phyloP scores from a whole-genome alignment of 768 basidiomycete species.

The Dentipellis sp. region DNA sequence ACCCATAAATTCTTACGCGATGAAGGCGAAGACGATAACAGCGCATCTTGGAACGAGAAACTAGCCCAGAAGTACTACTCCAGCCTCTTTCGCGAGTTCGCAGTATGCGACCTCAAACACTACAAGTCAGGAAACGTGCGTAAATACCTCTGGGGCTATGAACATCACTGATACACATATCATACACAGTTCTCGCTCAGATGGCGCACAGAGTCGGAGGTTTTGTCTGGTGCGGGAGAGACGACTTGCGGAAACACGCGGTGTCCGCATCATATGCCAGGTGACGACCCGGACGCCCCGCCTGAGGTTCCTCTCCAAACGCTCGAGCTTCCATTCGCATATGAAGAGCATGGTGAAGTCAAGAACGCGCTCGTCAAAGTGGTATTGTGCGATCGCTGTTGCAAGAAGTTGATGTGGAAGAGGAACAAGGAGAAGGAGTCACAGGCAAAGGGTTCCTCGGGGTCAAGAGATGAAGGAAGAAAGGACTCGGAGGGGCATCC shows the following conservation, averaged over 20 bases:
- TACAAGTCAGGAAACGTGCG: constrained; percentile 86
- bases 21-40: constrained; percentile 32
- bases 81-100: constrained; percentile 86
- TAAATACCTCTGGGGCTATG: not conserved
- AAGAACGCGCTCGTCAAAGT: constrained; percentile 88
- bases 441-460: not conserved
- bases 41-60: constrained; percentile 66
- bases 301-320: constrained; percentile 40
- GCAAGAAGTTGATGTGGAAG: constrained; percentile 84
- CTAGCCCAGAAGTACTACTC: constrained; percentile 86
- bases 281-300: constrained; percentile 16
- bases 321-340: constrained; percentile 85
- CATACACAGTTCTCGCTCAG: constrained; percentile 68
- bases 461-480: not conserved
- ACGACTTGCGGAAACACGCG: constrained; percentile 85
- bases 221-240: constrained; percentile 78
- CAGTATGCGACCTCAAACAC: constrained; percentile 89
- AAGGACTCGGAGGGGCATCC: not conserved
- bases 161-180: not conserved
- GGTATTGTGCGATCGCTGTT: constrained; percentile 71
- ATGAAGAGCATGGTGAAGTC: constrained; percentile 64
- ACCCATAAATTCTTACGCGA: constrained; percentile 58
- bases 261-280: constrained; percentile 47
- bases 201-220: constrained; percentile 91
- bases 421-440: constrained; percentile 51